Base-by-base conservation (phyloP, 768 basidiomycete genomes). In the Mycena pura region DNA sequence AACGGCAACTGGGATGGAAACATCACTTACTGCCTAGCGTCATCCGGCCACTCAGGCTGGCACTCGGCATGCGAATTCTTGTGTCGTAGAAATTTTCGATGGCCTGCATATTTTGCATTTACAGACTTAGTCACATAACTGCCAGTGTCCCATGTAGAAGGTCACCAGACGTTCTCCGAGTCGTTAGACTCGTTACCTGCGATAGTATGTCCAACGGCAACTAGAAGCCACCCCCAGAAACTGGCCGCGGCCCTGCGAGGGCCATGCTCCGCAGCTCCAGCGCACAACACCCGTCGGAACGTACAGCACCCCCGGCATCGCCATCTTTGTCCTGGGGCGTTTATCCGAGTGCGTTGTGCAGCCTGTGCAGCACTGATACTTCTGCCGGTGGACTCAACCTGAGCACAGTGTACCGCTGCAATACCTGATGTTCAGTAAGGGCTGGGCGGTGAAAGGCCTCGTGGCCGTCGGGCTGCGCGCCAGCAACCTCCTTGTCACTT, bases 361-460 rank as follows among this genome's bases (percentile, higher is more conserved):
- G 6, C 27, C 22, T 15, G 17, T 34, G 38, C 19, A 34, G 44
- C 29, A 29, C 21, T 9, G 8, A 13, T 6, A 5, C 6, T 27
- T 38, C 46, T 3, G 9, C 9, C 6, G 2, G 13, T 52, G 45
- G 50, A 28, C 29, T 22, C 29, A 14, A 38, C 43, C 11, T 10
- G 5, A 24, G 4, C 4, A 10, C 28, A 66, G 64, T 57, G 64
- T 60, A 17, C 60, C 64, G 25, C 47, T 66, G 19, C 64, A 66
- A 41, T 62, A 66, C 47, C 4, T 53, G 24, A 49, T 62, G 45
- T 66, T 66, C 15, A 62, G 40, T 3, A 10, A 62, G 47, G 64
- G 60, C 17, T 66, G 65, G 65, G 65, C 61, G 1, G 65, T 66
- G 5, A 66, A 66, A 24, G 61, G 21, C 10, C 61, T 66, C 31